These are phyloP conservation scores for Amanita molliuscula DNA, from an alignment of 768 basidiomycete genomes.

Conservation along the genomic window DNA sequence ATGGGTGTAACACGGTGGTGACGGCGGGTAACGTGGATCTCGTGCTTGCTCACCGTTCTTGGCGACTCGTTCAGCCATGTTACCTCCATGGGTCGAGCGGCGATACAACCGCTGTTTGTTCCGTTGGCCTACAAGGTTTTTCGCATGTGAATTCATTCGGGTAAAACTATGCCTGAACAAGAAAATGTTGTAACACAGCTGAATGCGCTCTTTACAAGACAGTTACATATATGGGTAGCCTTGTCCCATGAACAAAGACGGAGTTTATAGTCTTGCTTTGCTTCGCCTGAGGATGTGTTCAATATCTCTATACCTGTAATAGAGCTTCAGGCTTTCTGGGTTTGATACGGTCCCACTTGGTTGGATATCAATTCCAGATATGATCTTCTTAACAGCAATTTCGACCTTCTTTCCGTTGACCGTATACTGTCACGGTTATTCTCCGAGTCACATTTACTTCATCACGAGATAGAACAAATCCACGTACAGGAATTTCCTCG, in stretches of 20 bases:
- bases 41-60: not conserved
- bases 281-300: conserved; percentile 18
- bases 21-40: not conserved
- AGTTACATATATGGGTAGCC: too few relatives aligned
- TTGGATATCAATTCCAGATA: conserved; percentile 4
- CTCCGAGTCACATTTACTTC: conserved; percentile 35
- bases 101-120: not conserved
- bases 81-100: not conserved
- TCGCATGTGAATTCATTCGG: too few relatives aligned
- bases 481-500: conserved; percentile 57
- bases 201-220: not conserved
- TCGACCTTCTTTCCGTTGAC: conserved; percentile 75
- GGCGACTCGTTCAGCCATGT: not conserved
- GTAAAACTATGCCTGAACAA: too few relatives aligned
- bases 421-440: conserved; percentile 40
- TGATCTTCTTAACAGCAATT: conserved; percentile 32
- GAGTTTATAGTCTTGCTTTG: not conserved
- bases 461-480: conserved; percentile 12
- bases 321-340: conserved; percentile 16
- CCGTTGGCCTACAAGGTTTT: too few relatives aligned
- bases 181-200: too few relatives aligned
- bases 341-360: conserved; percentile 25
- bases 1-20: not conserved
- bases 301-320: conserved; percentile 56
- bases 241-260: too few relatives aligned